These are phyloP conservation scores for Lipomyces spencermartinsiae DNA, from an alignment of 805 yeast species.

Conservation along the genomic window DNA sequence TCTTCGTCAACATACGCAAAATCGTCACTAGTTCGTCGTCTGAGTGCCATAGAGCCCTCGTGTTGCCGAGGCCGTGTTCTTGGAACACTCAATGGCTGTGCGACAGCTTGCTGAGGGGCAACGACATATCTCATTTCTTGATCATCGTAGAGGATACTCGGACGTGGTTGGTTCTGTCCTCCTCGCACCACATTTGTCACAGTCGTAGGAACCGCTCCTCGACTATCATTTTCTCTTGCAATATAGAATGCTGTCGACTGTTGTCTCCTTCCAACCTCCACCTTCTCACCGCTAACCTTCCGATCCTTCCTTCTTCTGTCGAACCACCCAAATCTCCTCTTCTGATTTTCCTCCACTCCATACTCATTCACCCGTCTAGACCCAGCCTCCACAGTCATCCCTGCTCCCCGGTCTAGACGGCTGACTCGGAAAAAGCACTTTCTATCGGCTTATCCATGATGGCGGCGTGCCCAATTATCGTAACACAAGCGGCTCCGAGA, in stretches of 20 bases:
- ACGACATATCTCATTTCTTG: constrained; percentile 18
- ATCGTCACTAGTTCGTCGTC: neutral
- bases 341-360: constrained; percentile 10
- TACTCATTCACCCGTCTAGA: constrained; percentile 28
- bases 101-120: neutral
- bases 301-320: neutral
- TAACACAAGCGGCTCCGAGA: constrained; percentile 79
- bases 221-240: constrained; percentile 5
- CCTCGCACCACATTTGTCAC: constrained; percentile 3
- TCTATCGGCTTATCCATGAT: constrained; percentile 95
- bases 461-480: constrained; percentile 85
- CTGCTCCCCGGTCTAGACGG: constrained; percentile 44
- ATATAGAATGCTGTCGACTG: neutral
- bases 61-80: constrained; percentile 7
- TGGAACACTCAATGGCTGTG: neutral
- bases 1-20: neutral
- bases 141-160: constrained; percentile 18
- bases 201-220: neutral
- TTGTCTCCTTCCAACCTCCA: constrained; percentile 3
- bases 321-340: constrained; percentile 1
- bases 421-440: constrained; percentile 86
- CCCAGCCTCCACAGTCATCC: constrained; percentile 23
- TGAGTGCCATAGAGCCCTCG: neutral
- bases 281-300: constrained; percentile 9
- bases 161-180: neutral